These are phyloP conservation scores for Lactarius trivialis DNA, from an alignment of 768 basidiomycete species.

Conservation along the genomic window DNA sequence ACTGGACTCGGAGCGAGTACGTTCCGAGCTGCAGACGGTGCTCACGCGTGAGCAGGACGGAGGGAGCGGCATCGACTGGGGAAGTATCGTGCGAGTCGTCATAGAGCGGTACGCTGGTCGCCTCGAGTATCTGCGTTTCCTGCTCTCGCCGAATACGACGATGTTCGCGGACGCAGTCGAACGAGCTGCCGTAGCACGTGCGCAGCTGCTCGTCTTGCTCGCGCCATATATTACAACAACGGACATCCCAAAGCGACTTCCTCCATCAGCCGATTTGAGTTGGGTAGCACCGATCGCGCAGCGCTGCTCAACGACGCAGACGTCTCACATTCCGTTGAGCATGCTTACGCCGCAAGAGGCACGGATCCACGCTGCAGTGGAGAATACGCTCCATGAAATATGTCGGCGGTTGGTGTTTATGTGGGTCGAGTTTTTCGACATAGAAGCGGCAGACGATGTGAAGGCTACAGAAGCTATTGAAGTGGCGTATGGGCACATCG, in stretches of 20 bases:
- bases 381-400: slow-evolving; percentile 8
- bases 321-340: not conserved
- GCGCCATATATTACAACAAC: slow-evolving; percentile 28
- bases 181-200: slow-evolving; percentile 6
- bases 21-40: slow-evolving; percentile 26
- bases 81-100: slow-evolving; percentile 32
- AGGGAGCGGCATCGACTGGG: slow-evolving; percentile 39
- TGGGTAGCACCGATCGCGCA: slow-evolving; percentile 21
- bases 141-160: slow-evolving; percentile 28
- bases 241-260: slow-evolving; percentile 7
- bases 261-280: not conserved
- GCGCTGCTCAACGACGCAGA: slow-evolving; percentile 19
- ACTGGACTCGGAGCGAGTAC: slow-evolving; percentile 25
- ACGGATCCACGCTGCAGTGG: slow-evolving; percentile 18
- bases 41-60: slow-evolving; percentile 20
- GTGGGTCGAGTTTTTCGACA: slow-evolving; percentile 22
- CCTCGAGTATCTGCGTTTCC: slow-evolving; percentile 35
- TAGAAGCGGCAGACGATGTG: slow-evolving; percentile 13
- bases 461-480: not conserved
- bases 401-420: slow-evolving; percentile 18
- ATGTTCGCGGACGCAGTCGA: not conserved
- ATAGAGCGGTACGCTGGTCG: slow-evolving; percentile 37
- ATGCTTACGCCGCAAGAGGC: slow-evolving; percentile 20
- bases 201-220: slow-evolving; percentile 23
- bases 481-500: slow-evolving; percentile 4